Percentiles rank a stretch among this genome's conserved stretches.
Conservation (phyloP, 2,329 filamentous ascomycete species). For the Aureobasidium sp. region DNA sequence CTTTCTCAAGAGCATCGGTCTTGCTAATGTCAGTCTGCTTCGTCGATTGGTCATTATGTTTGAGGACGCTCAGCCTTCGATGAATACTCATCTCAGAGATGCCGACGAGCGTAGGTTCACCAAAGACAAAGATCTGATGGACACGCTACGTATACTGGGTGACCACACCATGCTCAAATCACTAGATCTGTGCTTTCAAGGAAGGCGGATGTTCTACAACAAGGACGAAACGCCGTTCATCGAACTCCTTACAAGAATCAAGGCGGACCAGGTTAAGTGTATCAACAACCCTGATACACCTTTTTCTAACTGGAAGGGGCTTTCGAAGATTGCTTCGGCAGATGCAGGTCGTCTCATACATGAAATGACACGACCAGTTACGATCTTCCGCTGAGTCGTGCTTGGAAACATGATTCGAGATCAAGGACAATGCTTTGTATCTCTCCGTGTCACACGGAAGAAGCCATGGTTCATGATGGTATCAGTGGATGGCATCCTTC, state of each 20-base stretch:
- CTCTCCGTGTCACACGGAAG: neutral
- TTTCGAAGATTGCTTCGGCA: neutral
- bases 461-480: neutral
- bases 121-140: slow-evolving; percentile 40
- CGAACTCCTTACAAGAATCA: slow-evolving; percentile 37
- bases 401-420: neutral
- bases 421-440: neutral
- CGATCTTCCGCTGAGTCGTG: slow-evolving; percentile 7
- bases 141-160: slow-evolving; percentile 38
- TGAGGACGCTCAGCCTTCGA: slow-evolving; percentile 38
- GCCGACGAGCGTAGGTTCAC: slow-evolving; percentile 43
- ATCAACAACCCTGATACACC: slow-evolving; percentile 22
- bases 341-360: slow-evolving; percentile 4
- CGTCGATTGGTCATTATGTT: slow-evolving; percentile 39
- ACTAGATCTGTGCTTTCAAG: slow-evolving; percentile 37
- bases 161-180: slow-evolving; percentile 36
- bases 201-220: slow-evolving; percentile 30
- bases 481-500: neutral
- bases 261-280: slow-evolving; percentile 36
- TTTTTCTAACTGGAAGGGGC: slow-evolving; percentile 7
- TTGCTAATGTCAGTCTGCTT: slow-evolving; percentile 40
- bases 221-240: slow-evolving; percentile 37
- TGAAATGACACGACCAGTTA: slow-evolving; percentile 9
- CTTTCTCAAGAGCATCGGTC: slow-evolving; percentile 41
- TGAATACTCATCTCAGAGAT: slow-evolving; percentile 32